These are phyloP conservation scores for Oenanthe javanica DNA, from an alignment of 140 eudicot genomes.

Conservation along the genomic window DNA sequence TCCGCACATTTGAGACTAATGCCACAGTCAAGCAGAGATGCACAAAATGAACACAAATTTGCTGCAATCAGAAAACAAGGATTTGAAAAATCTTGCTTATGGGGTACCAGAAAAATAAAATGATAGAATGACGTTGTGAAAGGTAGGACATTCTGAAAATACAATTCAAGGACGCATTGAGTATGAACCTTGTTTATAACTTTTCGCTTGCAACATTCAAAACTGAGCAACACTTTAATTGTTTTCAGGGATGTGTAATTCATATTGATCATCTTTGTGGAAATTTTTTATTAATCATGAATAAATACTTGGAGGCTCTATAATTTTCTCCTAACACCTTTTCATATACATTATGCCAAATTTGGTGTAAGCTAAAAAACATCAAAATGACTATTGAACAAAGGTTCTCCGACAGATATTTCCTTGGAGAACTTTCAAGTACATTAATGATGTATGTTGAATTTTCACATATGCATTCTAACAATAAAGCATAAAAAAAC, in stretches of 20 bases:
- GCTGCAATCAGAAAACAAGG: background rate
- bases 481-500: background rate
- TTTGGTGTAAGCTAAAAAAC: background rate
- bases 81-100: background rate
- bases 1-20: background rate
- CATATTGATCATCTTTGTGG: background rate
- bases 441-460: background rate
- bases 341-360: background rate
- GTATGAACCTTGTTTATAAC: background rate
- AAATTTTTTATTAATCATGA: background rate
- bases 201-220: no score
- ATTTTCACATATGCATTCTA: constrained; percentile 2
- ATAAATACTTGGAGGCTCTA: background rate
- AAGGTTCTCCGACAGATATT: background rate
- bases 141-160: background rate
- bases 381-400: background rate
- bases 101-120: background rate
- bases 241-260: no score
- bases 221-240: no score
- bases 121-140: background rate
- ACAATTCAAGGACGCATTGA: background rate
- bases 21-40: background rate
- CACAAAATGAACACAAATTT: background rate
- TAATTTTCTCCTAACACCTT: background rate
- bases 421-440: background rate